Percentiles rank a stretch among this genome's conserved stretches.
Conservation (phyloP, 2,329 filamentous ascomycete species). For the Sporothrix mexicana region DNA sequence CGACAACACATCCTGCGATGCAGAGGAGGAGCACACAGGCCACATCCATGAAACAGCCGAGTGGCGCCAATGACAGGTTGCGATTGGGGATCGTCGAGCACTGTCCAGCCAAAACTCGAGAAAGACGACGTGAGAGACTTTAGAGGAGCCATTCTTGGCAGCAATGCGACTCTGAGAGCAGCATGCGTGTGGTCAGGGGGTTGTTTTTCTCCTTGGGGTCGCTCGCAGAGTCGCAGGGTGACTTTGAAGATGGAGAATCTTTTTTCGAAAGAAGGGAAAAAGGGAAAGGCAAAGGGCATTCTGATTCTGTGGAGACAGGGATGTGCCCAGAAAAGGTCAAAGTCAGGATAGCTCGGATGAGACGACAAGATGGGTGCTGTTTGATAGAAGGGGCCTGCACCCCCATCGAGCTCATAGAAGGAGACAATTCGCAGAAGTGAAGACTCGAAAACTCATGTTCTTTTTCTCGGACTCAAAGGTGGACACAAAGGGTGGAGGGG, state of each 20-base stretch:
- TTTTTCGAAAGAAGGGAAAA: background rate
- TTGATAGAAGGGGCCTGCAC: slow-evolving; percentile 34
- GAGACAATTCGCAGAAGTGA: slow-evolving; percentile 7
- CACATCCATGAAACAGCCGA: slow-evolving; percentile 46
- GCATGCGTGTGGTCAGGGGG: slow-evolving; percentile 9
- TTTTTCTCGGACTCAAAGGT: background rate
- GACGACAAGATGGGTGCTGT: slow-evolving; percentile 40
- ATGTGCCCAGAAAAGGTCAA: background rate
- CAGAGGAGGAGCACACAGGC: slow-evolving; percentile 32
- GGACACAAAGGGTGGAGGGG: background rate
- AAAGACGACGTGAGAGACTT: background rate
- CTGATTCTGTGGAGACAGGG: background rate
- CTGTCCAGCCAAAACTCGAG: slow-evolving; percentile 30
- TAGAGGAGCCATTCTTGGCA: slow-evolving; percentile 12
- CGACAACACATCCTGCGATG: slow-evolving; percentile 18
- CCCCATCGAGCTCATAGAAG: background rate
- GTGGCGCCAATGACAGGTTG: slow-evolving; percentile 40
- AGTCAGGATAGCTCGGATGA: slow-evolving; percentile 42
- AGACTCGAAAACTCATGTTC: background rate
- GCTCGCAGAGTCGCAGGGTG: slow-evolving; percentile 25
- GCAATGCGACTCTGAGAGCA: slow-evolving; percentile 23
- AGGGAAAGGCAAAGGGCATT: background rate
- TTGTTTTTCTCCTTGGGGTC: background rate
- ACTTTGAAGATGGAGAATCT: slow-evolving; percentile 19
- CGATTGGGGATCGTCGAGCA: slow-evolving; percentile 32